phyloP scores from a whole-genome alignment of 1,284 basidiomycete species.

The Porodaedalea pini region DNA sequence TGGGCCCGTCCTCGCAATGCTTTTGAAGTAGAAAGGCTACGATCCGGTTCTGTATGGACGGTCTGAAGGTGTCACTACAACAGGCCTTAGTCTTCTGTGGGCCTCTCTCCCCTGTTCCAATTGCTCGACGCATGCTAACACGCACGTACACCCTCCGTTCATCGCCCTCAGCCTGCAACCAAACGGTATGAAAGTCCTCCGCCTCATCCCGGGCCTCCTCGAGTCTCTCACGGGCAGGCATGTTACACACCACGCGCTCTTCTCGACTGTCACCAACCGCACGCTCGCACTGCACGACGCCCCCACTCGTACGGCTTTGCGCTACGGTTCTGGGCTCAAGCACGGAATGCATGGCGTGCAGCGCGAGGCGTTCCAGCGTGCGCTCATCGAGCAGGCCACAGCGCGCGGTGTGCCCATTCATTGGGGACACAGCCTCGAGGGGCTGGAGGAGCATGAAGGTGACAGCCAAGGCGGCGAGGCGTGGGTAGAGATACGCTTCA shows the following conservation, averaged over 20 bases:
- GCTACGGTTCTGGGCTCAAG: slow-evolving; percentile 19
- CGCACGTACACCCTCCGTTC: background rate
- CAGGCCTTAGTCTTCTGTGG: slow-evolving; percentile 38
- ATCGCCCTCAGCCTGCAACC: slow-evolving; percentile 35
- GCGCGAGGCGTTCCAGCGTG: slow-evolving; percentile 33
- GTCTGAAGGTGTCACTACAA: slow-evolving; percentile 27
- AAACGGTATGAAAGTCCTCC: slow-evolving; percentile 40
- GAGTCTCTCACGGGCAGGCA: slow-evolving; percentile 33
- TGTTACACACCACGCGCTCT: slow-evolving; percentile 27
- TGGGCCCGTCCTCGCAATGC: slow-evolving; percentile 44
- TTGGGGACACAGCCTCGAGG: slow-evolving; percentile 36
- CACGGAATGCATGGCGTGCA: slow-evolving; percentile 33
- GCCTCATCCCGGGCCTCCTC: slow-evolving; percentile 37
- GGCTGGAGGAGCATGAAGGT: slow-evolving; percentile 30
- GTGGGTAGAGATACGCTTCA: slow-evolving; percentile 35
- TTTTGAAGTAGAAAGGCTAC: slow-evolving; percentile 42
- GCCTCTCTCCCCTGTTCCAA: slow-evolving; percentile 14
- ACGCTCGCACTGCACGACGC: slow-evolving; percentile 31
- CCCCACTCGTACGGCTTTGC: slow-evolving; percentile 23
- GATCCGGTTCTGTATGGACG: slow-evolving; percentile 42
- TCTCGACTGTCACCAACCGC: slow-evolving; percentile 34
- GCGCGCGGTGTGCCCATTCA: slow-evolving; percentile 36
- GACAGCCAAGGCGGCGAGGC: slow-evolving; percentile 24
- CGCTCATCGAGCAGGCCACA: slow-evolving; percentile 34
- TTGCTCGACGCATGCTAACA: background rate